Evolutionary conservation across 2,329 filamentous ascomycete genomes (phyloP), one percentile per base, ranked within the genome.

Genomic region (Ophiocordyceps camponoti-floridani): DNA sequence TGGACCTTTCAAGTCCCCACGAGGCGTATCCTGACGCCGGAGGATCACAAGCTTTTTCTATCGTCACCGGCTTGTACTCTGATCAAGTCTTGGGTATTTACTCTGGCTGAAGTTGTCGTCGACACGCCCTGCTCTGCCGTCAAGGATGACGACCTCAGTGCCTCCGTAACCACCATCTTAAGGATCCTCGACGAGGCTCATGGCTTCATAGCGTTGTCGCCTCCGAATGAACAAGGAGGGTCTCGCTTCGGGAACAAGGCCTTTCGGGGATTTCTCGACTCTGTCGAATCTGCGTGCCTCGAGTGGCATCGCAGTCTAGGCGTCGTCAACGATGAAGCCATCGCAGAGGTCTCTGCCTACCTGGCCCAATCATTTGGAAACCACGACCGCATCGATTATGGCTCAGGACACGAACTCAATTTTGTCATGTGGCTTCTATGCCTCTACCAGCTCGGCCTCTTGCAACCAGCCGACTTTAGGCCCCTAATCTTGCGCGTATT

Each of bases 381-480:
- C 58, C 75, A 80, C 41, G 75, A 75, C 44, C 77, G 89, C 38
- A 91, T 98, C 55, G 91, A 98, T 65, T 98, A 98, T 60, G 91
- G 91, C 43, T 95, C 87, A 0, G 91, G 91, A 2, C 91, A 98
- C 61, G 91, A 98, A 65, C 74, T 98, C 49, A 96, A 98, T 67
- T 96, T 98, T 64, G 72, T 89, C 61, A 82, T 94, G 58, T 98
- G 89, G 88, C 73, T 96, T 33, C 74, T 98, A n/a, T 94, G 86
- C 57, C 77, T 98, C 0, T 85, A 91, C 59, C 83, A 89, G 56
- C 70, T 95, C 14, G 67, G 69, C 11, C 61, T 85, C 18, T 59
- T 96, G 33, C 64, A 72, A 1, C 59, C 62, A 5, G 53, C 69
- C 11, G 82, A 88, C 52, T 93, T 94, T 62, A 75, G 75, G 30